These are phyloP conservation scores for Entomortierella chlamydospora DNA, from an alignment of 192 early-diverging fungal genomes.

Conservation along the genomic window DNA sequence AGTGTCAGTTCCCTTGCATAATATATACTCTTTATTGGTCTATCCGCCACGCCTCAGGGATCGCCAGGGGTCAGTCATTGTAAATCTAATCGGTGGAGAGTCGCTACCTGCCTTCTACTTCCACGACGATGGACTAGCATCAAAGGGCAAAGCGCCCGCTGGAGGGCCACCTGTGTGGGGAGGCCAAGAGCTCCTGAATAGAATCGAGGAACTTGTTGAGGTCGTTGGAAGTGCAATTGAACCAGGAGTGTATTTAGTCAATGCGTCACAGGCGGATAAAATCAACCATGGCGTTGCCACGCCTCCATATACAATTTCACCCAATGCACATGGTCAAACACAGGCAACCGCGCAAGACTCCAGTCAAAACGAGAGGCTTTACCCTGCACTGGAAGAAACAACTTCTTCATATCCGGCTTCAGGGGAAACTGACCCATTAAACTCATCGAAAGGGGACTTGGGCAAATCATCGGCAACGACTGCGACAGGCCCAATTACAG, in stretches of 20 bases:
- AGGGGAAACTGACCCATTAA: not conserved
- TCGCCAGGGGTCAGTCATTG: conserved; percentile 74
- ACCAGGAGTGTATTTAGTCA: conserved; percentile 60
- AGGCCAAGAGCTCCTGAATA: conserved; percentile 75
- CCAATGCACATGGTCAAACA: conserved; percentile 10
- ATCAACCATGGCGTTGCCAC: conserved; percentile 43
- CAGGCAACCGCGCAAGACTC: not conserved
- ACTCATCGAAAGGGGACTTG: not conserved
- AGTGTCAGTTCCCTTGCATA: conserved; percentile 67
- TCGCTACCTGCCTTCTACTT: conserved; percentile 78
- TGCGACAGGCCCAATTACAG: conserved; percentile 30
- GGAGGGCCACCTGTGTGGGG: conserved; percentile 62
- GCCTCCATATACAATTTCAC: conserved; percentile 17
- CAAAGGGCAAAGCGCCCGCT: conserved; percentile 59
- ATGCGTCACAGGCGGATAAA: conserved; percentile 54
- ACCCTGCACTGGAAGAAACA: conserved; percentile 10
- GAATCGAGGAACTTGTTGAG: conserved; percentile 55
- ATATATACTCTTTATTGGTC: conserved; percentile 71
- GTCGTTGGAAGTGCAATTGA: conserved; percentile 58
- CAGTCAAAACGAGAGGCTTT: conserved; percentile 9
- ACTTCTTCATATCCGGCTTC: not conserved
- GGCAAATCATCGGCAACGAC: not conserved
- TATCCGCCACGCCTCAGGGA: conserved; percentile 75
- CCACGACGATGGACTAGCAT: conserved; percentile 72
- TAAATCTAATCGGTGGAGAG: conserved; percentile 73